phyloP scores from a whole-genome alignment of 176 grass and related monocot genomes.

The Miscanthus lutarioriparius region DNA sequence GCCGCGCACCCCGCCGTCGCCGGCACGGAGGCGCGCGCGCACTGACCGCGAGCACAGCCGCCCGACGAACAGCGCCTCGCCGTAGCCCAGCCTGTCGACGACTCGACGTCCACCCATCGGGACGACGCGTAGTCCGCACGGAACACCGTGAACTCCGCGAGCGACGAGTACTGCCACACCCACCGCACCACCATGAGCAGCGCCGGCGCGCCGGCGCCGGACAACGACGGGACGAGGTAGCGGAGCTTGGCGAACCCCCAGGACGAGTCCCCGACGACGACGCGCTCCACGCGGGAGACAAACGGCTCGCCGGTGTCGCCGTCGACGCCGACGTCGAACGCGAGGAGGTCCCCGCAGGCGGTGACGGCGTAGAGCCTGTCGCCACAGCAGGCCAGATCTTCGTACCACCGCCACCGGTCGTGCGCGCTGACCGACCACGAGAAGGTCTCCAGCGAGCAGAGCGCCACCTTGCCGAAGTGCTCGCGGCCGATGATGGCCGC shows the following conservation, averaged over 20 bases:
- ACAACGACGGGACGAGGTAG: slow-evolving; percentile 20
- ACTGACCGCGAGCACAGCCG: too few species aligned
- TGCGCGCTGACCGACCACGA: neutral
- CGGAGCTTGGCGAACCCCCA: neutral
- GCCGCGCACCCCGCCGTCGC: too few species aligned
- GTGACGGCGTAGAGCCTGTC: slow-evolving; percentile 16
- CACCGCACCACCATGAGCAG: slow-evolving; percentile 11
- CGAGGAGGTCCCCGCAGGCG: slow-evolving; percentile 2
- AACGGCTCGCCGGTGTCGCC: neutral
- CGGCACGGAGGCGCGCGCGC: too few species aligned
- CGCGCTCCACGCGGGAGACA: too few species aligned
- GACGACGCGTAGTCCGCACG: neutral
- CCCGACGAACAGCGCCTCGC: too few species aligned
- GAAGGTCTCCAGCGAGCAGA: slow-evolving; percentile 13
- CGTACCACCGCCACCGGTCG: slow-evolving; percentile 24
- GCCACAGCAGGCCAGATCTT: neutral
- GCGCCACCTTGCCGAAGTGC: slow-evolving; percentile 4
- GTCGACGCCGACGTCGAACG: slow-evolving; percentile 13
- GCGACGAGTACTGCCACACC: too few species aligned
- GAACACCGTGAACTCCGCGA: neutral
- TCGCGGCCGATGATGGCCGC: slow-evolving; percentile 18
- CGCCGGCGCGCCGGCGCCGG: neutral
- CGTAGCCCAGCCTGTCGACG: too few species aligned
- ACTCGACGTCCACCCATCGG: neutral
- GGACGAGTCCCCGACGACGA: too few species aligned